Conservation (phyloP, 2,329 filamentous ascomycete species). For the Fusarium sp. region DNA sequence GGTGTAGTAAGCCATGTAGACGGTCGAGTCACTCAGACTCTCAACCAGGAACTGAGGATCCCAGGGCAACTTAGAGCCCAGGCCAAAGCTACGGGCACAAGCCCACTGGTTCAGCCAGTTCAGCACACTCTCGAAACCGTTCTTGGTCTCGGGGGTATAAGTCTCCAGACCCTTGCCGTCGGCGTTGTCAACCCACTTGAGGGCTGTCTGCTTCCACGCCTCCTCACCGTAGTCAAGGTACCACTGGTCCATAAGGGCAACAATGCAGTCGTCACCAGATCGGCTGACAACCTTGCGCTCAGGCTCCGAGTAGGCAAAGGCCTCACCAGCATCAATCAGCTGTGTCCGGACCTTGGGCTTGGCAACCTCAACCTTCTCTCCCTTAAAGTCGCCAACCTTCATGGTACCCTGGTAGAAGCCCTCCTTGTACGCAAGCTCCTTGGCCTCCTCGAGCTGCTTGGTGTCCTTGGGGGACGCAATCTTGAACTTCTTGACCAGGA, state of each 20-base stretch:
- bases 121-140: conserved; percentile 83
- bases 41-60: conserved; percentile 91
- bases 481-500: conserved; percentile 89
- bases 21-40: conserved; percentile 86
- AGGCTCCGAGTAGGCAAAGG: conserved; percentile 93
- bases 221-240: conserved; percentile 96
- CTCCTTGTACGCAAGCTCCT: conserved; percentile 96
- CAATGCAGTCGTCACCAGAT: conserved; percentile 91
- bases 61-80: conserved; percentile 95
- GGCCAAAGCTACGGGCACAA: conserved; percentile 87
- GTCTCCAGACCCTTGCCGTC: conserved; percentile 76
- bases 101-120: conserved; percentile 97
- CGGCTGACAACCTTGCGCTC: conserved; percentile 88
- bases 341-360: conserved; percentile 84
- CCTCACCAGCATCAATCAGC: conserved; percentile 77
- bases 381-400: conserved; percentile 86
- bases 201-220: conserved; percentile 78
- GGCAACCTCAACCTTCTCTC: conserved; percentile 82
- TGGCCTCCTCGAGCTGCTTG: conserved; percentile 87
- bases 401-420: conserved; percentile 96
- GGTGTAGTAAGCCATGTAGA: conserved; percentile 88
- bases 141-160: conserved; percentile 77
- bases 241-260: conserved; percentile 94
- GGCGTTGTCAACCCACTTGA: conserved; percentile 74
- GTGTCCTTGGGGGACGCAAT: conserved; percentile 96